phyloP scores from a whole-genome alignment of 2,329 filamentous ascomycete genomes.

The Calonectria henricotiae region DNA sequence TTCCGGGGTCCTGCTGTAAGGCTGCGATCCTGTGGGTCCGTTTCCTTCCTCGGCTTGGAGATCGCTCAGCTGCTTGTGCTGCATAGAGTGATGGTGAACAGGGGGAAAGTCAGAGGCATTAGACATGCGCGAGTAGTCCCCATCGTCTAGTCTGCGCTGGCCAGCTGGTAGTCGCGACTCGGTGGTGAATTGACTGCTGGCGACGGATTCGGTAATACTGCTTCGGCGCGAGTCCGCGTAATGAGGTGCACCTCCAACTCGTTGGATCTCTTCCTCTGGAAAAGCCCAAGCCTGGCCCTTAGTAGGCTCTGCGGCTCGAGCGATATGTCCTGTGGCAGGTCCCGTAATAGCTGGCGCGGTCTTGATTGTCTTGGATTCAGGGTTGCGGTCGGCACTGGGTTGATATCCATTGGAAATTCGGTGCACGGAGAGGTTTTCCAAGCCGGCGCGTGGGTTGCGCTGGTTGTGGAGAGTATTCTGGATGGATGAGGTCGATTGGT shows the following conservation, averaged over 20 bases:
- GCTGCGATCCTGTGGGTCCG: conserved; percentile 74
- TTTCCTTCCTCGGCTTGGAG: conserved; percentile 73
- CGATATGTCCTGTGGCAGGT: conserved; percentile 76
- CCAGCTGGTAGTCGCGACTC: conserved; percentile 82
- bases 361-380: conserved; percentile 72
- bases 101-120: conserved; percentile 72
- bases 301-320: conserved; percentile 82
- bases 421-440: conserved; percentile 71
- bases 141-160: conserved; percentile 81
- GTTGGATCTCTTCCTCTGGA: conserved; percentile 79
- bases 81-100: conserved; percentile 82
- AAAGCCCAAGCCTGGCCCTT: conserved; percentile 91
- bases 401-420: conserved; percentile 78
- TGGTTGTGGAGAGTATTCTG: conserved; percentile 81
- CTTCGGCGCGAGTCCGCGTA: conserved; percentile 80
- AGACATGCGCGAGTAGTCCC: conserved; percentile 68
- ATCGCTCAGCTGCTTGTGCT: conserved; percentile 81
- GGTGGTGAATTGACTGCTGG: conserved; percentile 84
- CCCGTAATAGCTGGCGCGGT: conserved; percentile 85
- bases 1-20: conserved; percentile 88
- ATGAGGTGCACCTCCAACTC: conserved; percentile 64
- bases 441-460: conserved; percentile 70
- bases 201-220: conserved; percentile 83
- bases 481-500: conserved; percentile 83
- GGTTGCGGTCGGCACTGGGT: conserved; percentile 73